Evolutionary conservation across 345 rosid species (phyloP), one percentile per base, ranked within the genome.

Genomic region (Capsella bursapastoris): DNA sequence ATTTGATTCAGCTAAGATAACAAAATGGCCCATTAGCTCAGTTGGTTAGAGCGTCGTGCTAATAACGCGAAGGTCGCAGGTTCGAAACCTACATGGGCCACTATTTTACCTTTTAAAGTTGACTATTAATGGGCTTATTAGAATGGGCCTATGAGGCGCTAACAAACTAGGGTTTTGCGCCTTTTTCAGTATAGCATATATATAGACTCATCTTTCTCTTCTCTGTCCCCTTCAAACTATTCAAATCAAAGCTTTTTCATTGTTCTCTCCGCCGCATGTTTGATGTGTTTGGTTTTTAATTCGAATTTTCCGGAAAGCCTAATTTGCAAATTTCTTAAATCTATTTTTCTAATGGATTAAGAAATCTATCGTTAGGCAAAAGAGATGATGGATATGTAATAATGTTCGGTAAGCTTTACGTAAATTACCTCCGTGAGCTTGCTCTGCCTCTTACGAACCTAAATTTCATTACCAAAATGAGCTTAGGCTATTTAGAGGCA

Each of bases 1-100:
- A 34, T 1, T 34, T 34, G 8, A 6, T 6, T 6, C 0, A 34
- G 37, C 7, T 34, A 34, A 1, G 1, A 2, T 6, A 34, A 0
- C 7, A 27, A 50, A 15, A 8, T 5, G 73, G 79, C 66, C 80
- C 35, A 47, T 75, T 75, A 75, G 75, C 66, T 87, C 86, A 87
- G 91, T 4, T 87, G 92, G 97, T 91, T 86, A 87, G 84, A 88
- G 89, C 86, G 93, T 87, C 87, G 89, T 89, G 91, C 90, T 86
- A 89, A 88, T 89, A 84, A 90, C 93, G 96, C 92, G 85, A 86
- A 86, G 93, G 96, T 88, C 86, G 85, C 80, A 80, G 83, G 89
- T 69, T 76, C 75, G 79, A 76, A 63, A 70, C 75, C 80, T 76
- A 60, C 66, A 70, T 70, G 66, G 70, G 75, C 71, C 79, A 76